These are phyloP conservation scores for Aeminium ludgeri DNA, from an alignment of 495 filamentous ascomycete species.

Conservation along the genomic window DNA sequence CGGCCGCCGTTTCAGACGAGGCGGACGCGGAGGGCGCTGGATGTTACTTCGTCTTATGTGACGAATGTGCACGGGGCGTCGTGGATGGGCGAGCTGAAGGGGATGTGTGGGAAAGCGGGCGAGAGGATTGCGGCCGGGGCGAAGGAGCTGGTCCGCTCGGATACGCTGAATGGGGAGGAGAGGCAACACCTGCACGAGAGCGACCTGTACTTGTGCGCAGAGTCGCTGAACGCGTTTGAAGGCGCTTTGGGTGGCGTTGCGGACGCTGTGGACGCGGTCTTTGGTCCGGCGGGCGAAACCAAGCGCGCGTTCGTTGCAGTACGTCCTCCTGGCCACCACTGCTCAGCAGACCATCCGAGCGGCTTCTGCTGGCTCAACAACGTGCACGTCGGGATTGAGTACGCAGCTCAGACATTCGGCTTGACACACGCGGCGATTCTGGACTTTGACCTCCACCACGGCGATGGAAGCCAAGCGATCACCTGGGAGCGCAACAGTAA, in stretches of 20 bases:
- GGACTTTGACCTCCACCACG: constrained; percentile 94
- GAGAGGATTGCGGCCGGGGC: constrained; percentile 49
- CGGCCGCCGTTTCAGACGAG: constrained; percentile 68
- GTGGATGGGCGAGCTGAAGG: constrained; percentile 83
- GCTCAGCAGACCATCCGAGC: constrained; percentile 68
- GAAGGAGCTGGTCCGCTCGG: constrained; percentile 50
- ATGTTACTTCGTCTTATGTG: constrained; percentile 50
- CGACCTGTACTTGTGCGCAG: constrained; percentile 74
- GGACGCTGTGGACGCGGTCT: constrained; percentile 78
- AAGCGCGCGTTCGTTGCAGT: constrained; percentile 64
- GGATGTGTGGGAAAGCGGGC: constrained; percentile 67
- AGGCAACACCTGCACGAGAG: constrained; percentile 51
- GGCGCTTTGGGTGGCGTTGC: constrained; percentile 78
- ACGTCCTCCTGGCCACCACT: constrained; percentile 85
- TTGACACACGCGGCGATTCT: constrained; percentile 90
- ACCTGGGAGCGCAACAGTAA: constrained; percentile 70
- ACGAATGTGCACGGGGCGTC: constrained; percentile 67
- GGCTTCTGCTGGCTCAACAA: constrained; percentile 99
- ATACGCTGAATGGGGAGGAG: constrained; percentile 27
- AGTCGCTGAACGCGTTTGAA: constrained; percentile 73
- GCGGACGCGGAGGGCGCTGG: constrained; percentile 47
- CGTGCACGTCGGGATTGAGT: constrained; percentile 87
- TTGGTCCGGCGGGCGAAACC: constrained; percentile 38
- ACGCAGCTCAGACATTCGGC: constrained; percentile 64
- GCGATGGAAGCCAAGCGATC: constrained; percentile 87